Evolutionary conservation across 768 basidiomycete genomes (phyloP).

Genomic region (Termitomyces bulborhizus): DNA sequence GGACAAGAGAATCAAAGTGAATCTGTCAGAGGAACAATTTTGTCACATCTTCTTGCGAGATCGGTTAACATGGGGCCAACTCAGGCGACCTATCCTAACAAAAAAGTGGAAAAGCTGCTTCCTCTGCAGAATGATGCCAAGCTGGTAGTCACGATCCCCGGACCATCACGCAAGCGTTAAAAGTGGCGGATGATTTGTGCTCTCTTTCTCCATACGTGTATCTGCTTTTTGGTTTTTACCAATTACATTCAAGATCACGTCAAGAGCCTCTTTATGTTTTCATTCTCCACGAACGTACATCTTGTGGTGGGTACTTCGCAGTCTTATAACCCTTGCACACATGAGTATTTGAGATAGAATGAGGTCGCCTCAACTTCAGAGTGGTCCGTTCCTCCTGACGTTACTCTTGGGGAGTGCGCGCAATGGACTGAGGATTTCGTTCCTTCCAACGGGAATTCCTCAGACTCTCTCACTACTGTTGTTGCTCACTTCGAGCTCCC

Average conservation of each 20-base stretch:
- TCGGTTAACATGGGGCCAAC: not conserved
- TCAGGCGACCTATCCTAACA: slow-evolving; percentile 6
- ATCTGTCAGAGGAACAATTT: not conserved
- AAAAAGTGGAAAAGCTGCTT: slow-evolving; percentile 4
- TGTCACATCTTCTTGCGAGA: not conserved
- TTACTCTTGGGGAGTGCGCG: slow-evolving; percentile 14
- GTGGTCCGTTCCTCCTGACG: slow-evolving; percentile 14
- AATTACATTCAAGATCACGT: not conserved
- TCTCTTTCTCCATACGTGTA: not conserved
- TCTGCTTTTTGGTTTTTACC: not conserved
- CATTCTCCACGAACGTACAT: not conserved
- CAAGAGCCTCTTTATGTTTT: not conserved
- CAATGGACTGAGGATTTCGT: slow-evolving; percentile 5
- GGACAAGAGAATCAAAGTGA: not conserved
- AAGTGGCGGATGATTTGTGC: not conserved
- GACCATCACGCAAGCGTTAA: not conserved
- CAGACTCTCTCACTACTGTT: not conserved
- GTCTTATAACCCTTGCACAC: not conserved
- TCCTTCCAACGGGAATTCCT: not conserved
- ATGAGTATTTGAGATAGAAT: not conserved
- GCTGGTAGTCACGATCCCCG: not conserved
- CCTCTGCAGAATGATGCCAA: not conserved
- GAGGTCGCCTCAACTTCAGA: not conserved
- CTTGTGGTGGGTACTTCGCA: not conserved
- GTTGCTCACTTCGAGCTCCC: slow-evolving; percentile 23